phyloP scores from a whole-genome alignment of 768 basidiomycete species.

The Phaeotremella skinneri region DNA sequence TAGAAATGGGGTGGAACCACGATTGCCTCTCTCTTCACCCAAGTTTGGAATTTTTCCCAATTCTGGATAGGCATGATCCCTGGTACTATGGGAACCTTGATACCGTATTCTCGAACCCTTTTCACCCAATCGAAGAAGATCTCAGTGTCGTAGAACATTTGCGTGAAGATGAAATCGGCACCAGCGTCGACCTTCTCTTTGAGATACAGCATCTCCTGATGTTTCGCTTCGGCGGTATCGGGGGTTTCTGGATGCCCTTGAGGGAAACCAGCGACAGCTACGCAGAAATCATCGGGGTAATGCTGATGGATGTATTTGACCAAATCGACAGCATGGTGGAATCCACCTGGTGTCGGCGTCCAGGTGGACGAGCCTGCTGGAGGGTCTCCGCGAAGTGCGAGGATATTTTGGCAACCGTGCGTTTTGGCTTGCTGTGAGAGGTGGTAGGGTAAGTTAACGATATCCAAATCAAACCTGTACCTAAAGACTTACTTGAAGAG shows the following conservation, averaged over 20 bases:
- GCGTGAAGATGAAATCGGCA: slow-evolving; percentile 90
- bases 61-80: slow-evolving; percentile 95
- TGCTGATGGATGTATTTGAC: slow-evolving; percentile 77
- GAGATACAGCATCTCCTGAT: slow-evolving; percentile 73
- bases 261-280: slow-evolving; percentile 90
- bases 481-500: slow-evolving; percentile 69
- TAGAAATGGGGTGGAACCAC: slow-evolving; percentile 71
- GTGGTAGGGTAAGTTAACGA: slow-evolving; percentile 9
- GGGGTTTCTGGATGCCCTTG: slow-evolving; percentile 65
- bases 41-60: slow-evolving; percentile 88
- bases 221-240: slow-evolving; percentile 57
- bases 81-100: slow-evolving; percentile 83
- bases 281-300: slow-evolving; percentile 91
- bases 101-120: slow-evolving; percentile 74
- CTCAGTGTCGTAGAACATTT: slow-evolving; percentile 95
- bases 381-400: slow-evolving; percentile 90
- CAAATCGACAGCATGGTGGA: slow-evolving; percentile 85
- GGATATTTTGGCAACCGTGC: slow-evolving; percentile 85
- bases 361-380: slow-evolving; percentile 83
- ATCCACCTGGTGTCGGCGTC: slow-evolving; percentile 88
- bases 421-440: slow-evolving; percentile 73
- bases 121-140: slow-evolving; percentile 91
- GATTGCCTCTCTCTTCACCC: slow-evolving; percentile 52
- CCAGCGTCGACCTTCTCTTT: slow-evolving; percentile 91
- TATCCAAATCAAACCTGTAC: slow-evolving; percentile 4